Percentiles rank a stretch among this genome's conserved stretches.
These are phyloP conservation scores for Termitomyces sp. DNA, from an alignment of 768 basidiomycete genomes.

Conservation along the genomic window DNA sequence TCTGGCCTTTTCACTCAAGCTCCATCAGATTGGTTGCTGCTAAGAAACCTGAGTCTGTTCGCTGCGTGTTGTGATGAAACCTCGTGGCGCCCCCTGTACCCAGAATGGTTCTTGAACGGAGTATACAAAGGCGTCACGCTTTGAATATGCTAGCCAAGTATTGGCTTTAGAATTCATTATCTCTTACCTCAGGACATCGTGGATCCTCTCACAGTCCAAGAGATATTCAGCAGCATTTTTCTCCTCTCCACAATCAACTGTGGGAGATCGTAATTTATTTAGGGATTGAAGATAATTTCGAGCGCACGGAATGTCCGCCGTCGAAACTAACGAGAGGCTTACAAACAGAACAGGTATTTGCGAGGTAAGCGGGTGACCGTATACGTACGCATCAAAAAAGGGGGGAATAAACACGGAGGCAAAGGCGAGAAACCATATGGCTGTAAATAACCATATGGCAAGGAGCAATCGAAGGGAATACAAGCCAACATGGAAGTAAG, in stretches of 20 bases:
- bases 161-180: neutral
- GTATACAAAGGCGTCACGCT: neutral
- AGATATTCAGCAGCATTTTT: neutral
- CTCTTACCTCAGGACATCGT: neutral
- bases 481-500: too few relatives aligned
- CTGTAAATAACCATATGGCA: neutral
- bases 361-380: too few relatives aligned
- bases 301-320: neutral
- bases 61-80: neutral
- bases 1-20: neutral
- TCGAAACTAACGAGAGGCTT: neutral
- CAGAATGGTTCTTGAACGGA: neutral
- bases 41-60: neutral
- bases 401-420: neutral
- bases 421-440: neutral
- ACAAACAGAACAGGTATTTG: too few relatives aligned
- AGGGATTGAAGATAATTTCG: neutral
- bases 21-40: neutral
- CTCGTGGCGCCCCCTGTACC: neutral
- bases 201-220: neutral
- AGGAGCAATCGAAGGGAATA: too few relatives aligned
- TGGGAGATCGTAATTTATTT: neutral
- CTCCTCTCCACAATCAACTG: neutral
- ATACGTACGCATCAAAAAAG: too few relatives aligned
- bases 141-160: neutral